Conservation (phyloP, 305 asterid genomes). For the Euphrasia arctica region DNA sequence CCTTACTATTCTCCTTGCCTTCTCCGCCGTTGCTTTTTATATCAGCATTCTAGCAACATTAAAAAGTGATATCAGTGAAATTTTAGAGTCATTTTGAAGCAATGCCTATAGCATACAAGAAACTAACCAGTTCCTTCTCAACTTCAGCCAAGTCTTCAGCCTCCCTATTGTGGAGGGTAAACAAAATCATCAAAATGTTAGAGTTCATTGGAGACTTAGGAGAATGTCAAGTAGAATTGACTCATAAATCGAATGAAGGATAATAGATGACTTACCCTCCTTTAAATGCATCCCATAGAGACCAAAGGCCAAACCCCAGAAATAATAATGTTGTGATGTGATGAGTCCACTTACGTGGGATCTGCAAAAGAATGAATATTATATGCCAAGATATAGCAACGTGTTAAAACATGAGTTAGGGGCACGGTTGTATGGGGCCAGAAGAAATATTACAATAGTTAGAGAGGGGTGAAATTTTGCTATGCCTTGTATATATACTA, state of each 20-base stretch:
- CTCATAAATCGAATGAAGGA: slow-evolving; percentile 13
- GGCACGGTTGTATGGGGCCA: too few relatives aligned
- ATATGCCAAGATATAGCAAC: not conserved
- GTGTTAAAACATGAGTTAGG: too few relatives aligned
- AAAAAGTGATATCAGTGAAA: slow-evolving; percentile 27
- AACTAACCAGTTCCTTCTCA: slow-evolving; percentile 88
- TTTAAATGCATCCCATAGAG: slow-evolving; percentile 89
- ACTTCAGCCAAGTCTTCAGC: slow-evolving; percentile 88
- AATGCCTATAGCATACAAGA: slow-evolving; percentile 16
- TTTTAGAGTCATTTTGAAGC: slow-evolving; percentile 22
- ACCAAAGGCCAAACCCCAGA: slow-evolving; percentile 94
- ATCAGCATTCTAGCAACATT: slow-evolving; percentile 64
- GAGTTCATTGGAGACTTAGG: slow-evolving; percentile 13
- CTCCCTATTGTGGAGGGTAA: slow-evolving; percentile 47
- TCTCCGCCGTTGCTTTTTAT: slow-evolving; percentile 54
- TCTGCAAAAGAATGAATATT: slow-evolving; percentile 35
- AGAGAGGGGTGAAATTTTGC: too few relatives aligned
- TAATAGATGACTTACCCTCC: slow-evolving; percentile 52
- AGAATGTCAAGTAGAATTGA: slow-evolving; percentile 16
- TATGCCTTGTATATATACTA: too few relatives aligned
- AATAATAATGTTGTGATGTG: slow-evolving; percentile 81
- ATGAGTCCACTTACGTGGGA: slow-evolving; percentile 86
- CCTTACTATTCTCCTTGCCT: slow-evolving; percentile 55
- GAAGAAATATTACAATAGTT: too few relatives aligned
- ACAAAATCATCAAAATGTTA: slow-evolving; percentile 11